phyloP scores from a whole-genome alignment of 257 asterid genomes.

The Jacaranda copaia region DNA sequence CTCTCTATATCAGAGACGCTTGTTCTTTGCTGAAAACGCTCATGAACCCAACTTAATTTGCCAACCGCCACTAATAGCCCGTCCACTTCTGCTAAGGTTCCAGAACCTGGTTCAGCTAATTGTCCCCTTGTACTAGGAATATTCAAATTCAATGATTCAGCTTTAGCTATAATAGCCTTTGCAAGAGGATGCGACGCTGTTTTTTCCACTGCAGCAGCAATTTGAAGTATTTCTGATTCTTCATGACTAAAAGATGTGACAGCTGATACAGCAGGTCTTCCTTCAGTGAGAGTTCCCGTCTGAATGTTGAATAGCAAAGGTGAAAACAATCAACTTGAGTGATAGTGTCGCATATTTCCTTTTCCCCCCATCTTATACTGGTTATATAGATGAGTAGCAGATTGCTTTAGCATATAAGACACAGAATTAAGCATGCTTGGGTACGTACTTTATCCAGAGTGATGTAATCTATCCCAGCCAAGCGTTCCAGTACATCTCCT shows the following conservation, averaged over 20 bases:
- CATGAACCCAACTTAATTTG: conserved; percentile 82
- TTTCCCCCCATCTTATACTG: background rate
- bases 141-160: conserved; percentile 70
- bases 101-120: conserved; percentile 91
- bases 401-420: conserved; percentile 13
- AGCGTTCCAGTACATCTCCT: conserved; percentile 95
- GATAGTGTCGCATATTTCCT: background rate
- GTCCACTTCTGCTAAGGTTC: conserved; percentile 95
- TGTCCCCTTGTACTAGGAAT: conserved; percentile 81
- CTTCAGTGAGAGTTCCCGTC: conserved; percentile 99
- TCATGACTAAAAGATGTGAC: conserved; percentile 62
- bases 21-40: conserved; percentile 76
- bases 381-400: conserved; percentile 15
- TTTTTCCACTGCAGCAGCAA: conserved; percentile 97
- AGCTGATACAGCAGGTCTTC: conserved; percentile 87
- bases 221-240: conserved; percentile 76
- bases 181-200: conserved; percentile 99
- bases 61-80: conserved; percentile 96
- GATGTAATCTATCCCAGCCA: conserved; percentile 80
- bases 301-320: conserved; percentile 34
- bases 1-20: conserved; percentile 56
- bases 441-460: conserved; percentile 81
- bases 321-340: conserved; percentile 29
- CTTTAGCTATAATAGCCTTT: conserved; percentile 77
- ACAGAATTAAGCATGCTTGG: background rate